Evolutionary conservation across 1,284 basidiomycete species (phyloP).

Genomic region (Ganoderma sinense): DNA sequence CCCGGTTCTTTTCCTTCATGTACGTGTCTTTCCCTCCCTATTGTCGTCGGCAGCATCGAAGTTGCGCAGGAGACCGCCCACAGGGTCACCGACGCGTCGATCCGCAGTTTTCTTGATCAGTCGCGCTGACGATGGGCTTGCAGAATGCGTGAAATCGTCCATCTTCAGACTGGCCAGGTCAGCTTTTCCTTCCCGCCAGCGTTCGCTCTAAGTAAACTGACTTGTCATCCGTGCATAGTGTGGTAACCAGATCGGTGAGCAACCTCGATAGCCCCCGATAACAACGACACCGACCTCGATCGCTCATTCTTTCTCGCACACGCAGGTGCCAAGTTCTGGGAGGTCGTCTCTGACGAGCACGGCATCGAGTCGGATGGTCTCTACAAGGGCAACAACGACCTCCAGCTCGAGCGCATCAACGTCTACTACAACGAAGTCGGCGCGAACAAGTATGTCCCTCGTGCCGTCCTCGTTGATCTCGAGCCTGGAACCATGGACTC

Average conservation of each 20-base stretch:
- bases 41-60: neutral
- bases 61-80: neutral
- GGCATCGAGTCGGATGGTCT: slow-evolving; percentile 92
- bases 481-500: slow-evolving; percentile 99
- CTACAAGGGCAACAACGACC: slow-evolving; percentile 94
- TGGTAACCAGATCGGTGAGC: slow-evolving; percentile 95
- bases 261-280: slow-evolving; percentile 18
- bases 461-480: slow-evolving; percentile 93
- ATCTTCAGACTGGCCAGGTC: slow-evolving; percentile 95
- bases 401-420: slow-evolving; percentile 97
- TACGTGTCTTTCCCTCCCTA: slow-evolving; percentile 33
- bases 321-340: slow-evolving; percentile 98
- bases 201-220: slow-evolving; percentile 34
- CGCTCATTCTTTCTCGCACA: slow-evolving; percentile 15
- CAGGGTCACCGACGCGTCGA: slow-evolving; percentile 14
- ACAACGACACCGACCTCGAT: slow-evolving; percentile 23
- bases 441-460: slow-evolving; percentile 95
- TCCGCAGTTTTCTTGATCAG: slow-evolving; percentile 25
- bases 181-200: slow-evolving; percentile 37
- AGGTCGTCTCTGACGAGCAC: slow-evolving; percentile 97
- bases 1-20: slow-evolving; percentile 37
- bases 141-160: slow-evolving; percentile 97
- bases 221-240: slow-evolving; percentile 59
- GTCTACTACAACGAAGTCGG: slow-evolving; percentile 96
- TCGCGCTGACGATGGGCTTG: slow-evolving; percentile 41